Evolutionary conservation across 2,329 filamentous ascomycete species (phyloP), one percentile per base, ranked within the genome.

Genomic region (Claviceps quebecensis): DNA sequence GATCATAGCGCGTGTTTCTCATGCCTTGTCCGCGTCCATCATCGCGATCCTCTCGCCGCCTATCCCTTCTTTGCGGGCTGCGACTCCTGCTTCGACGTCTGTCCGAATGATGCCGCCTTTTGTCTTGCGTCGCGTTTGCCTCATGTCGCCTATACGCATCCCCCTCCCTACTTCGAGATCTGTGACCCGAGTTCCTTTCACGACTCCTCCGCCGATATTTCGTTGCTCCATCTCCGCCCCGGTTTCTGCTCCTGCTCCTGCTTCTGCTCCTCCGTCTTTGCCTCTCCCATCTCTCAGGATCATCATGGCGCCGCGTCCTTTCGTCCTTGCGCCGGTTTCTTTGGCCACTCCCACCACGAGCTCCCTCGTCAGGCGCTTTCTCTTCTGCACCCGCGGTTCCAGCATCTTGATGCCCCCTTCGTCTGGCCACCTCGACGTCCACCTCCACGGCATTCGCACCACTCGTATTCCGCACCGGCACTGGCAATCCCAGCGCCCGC

Each of bases 401-500:
- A 14, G 68, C 57, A 11, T 68, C 57, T 6, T 66, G 29, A 34
- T 34, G 29, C 3, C 3, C 59, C 52, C 69, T 65, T 50, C 66
- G 65, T 1, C 57, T 59, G 4, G 71, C 76, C 29, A 84, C 76
- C 41, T 81, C 83, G 11, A 11, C 29, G 29, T 34, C 19, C 40
- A 43, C 11, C 19, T 43, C 40, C 9, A 95, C 67, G 0, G 86
- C 78, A 64, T 93, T 94, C 2, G 77, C 75, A 4, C 75, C 78
- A 1, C 76, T 77, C 0, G 72, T 71, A 47, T 79, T 76, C 49
- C 79, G 74, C 6, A 74, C 69, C 1, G 83, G 78, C 1, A 85
- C 75, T 0, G 87, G 88, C 34, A 96, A 70, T 0, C 93, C 93
- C 50, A 98, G 71, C 0, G 90, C 90, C 45, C 74, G 76, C 3